Conservation (phyloP, 2,329 filamentous ascomycete genomes). For the Neofusicoccum laricinum region DNA sequence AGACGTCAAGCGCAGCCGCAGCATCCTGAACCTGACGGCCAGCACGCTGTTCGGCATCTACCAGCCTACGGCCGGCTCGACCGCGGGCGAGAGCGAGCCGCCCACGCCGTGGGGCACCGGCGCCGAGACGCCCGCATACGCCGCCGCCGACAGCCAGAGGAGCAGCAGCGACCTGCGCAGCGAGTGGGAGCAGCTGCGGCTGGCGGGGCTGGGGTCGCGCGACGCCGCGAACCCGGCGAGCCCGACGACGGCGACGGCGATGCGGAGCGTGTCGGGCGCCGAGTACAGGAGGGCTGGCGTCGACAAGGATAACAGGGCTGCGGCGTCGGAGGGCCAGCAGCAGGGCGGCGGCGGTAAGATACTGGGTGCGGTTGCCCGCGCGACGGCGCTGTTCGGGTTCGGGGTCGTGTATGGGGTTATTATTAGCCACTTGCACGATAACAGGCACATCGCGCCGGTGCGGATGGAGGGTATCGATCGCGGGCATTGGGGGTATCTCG, state of each 20-base stretch:
- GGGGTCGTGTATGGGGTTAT: slow-evolving; percentile 81
- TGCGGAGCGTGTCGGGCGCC: neutral
- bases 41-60: slow-evolving; percentile 93
- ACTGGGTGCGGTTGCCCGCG: neutral
- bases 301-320: too few species aligned
- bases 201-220: slow-evolving; percentile 20
- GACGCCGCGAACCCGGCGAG: neutral
- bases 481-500: slow-evolving; percentile 64
- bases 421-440: slow-evolving; percentile 74
- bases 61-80: slow-evolving; percentile 55
- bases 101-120: slow-evolving; percentile 77
- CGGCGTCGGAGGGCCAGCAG: neutral
- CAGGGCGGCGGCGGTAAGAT: neutral
- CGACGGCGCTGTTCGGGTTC: slow-evolving; percentile 67
- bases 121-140: slow-evolving; percentile 60
- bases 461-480: slow-evolving; percentile 56
- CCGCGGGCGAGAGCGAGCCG: slow-evolving; percentile 47
- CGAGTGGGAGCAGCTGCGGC: slow-evolving; percentile 28
- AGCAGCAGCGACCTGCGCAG: slow-evolving; percentile 18
- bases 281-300: too few species aligned
- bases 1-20: slow-evolving; percentile 63
- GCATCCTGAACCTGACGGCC: slow-evolving; percentile 80
- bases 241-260: too few species aligned
- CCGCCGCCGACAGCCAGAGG: neutral
- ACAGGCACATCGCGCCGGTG: slow-evolving; percentile 61